Evolutionary conservation across 192 early-diverging fungal species (phyloP), one percentile per base, ranked within the genome.

Genomic region (Entophlyctis luteolus): DNA sequence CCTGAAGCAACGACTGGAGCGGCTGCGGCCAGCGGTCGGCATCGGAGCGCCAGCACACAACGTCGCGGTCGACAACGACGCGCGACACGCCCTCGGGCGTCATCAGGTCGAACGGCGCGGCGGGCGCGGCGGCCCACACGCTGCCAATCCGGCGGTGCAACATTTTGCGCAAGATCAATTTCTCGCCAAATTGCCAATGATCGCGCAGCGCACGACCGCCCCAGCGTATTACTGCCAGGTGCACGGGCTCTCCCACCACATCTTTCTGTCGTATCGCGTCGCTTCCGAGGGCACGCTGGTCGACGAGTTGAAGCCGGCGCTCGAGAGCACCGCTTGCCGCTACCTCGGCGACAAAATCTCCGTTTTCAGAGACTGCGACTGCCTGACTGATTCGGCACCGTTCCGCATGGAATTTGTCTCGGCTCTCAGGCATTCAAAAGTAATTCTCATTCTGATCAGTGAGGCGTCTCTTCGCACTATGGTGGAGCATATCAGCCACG

Each of bases 31-130:
- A 59, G 4, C 22, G 25, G 28, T 59, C 57, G 10, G 25, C 33
- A 39, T 59, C 57, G 33, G 57, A 59, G 20, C 58, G 2, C 58
- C 58, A 59, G 23, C 58, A 59, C 18, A 59, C 38, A 59, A 59
- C 58, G 29, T 59, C 58, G 38, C 58, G 38, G 4, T 42, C 58
- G 14, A 42, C 36, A 32, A 59, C 37, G 28, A 59, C 58, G 1
- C 12, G 16, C 4, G 25, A 36, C 18, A 42, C 38, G n/a, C 58
- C 58, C 31, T 59, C 58, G 4, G 46, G 58, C 18, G 58, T 59
- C 14, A 22, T 27, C 6, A 59, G 39, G 12, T 16, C 6, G 22
- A 42, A 42, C 4, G 34, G 4, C 25, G 20, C 18, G 6, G 20
- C 22, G 37, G 58, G 38, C n/a, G 29, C 16, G 12, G 38, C 37